Evolutionary conservation across 163 green algal species (phyloP).

Genomic region (Trebouxia gelatinosa): DNA sequence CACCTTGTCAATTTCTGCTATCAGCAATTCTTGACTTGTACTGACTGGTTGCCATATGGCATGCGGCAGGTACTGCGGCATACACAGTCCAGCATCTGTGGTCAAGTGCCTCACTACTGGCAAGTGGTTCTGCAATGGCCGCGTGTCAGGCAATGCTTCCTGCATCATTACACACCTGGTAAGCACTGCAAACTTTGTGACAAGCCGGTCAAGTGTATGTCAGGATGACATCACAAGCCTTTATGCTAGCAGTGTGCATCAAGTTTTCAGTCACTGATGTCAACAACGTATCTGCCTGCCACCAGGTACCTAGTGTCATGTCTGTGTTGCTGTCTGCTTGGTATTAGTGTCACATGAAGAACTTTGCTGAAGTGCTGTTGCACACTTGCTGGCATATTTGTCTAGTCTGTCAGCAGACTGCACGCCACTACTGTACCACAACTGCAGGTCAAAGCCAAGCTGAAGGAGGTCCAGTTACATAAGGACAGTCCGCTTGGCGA

Average conservation of each 20-base stretch:
- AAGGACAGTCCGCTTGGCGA: conserved; percentile 90
- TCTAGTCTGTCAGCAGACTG: neutral
- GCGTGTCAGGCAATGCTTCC: conserved; percentile 69
- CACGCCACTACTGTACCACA: neutral
- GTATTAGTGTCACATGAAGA: neutral
- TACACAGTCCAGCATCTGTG: conserved; percentile 87
- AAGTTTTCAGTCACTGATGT: neutral
- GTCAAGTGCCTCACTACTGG: conserved; percentile 88
- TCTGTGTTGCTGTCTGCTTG: neutral
- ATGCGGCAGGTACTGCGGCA: conserved; percentile 87
- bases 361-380: neutral
- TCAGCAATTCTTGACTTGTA: too few relatives aligned
- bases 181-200: neutral
- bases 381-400: neutral
- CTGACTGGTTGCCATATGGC: too few relatives aligned
- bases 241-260: neutral
- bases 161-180: conserved; percentile 97
- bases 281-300: neutral
- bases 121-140: conserved; percentile 99
- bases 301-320: too few relatives aligned
- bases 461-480: conserved; percentile 90
- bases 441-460: conserved; percentile 70
- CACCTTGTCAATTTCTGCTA: too few relatives aligned
- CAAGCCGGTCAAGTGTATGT: neutral
- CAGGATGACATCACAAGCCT: neutral